Conservation (phyloP, 345 rosid genomes). For the Pistacia atlantica region DNA sequence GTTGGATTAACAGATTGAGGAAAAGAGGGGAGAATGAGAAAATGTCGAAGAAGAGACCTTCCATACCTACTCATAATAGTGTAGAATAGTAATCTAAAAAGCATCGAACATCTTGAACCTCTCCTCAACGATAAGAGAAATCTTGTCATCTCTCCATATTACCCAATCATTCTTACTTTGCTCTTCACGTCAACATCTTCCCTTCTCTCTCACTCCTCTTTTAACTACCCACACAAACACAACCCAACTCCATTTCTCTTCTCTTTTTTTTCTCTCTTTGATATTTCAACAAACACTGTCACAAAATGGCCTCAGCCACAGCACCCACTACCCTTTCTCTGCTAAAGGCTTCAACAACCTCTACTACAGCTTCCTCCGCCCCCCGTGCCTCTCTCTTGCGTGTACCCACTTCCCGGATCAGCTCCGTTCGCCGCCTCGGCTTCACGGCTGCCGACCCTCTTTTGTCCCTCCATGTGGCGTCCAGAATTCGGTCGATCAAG, state of each 20-base stretch:
- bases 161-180: constrained; percentile 35
- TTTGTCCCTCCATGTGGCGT: constrained; percentile 49
- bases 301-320: constrained; percentile 62
- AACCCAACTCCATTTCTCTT: background rate
- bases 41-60: too few relatives aligned
- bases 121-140: constrained; percentile 66
- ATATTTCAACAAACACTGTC: background rate
- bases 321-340: constrained; percentile 67
- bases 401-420: constrained; percentile 26
- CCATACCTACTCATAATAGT: background rate
- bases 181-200: constrained; percentile 45
- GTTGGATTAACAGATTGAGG: too few relatives aligned
- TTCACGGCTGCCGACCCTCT: constrained; percentile 63
- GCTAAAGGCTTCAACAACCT: constrained; percentile 49
- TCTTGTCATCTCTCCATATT: constrained; percentile 22
- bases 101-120: constrained; percentile 53
- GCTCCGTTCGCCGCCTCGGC: constrained; percentile 51
- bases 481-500: constrained; percentile 38
- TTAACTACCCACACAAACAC: constrained; percentile 1
- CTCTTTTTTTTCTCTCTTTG: background rate
- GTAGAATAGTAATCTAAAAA: background rate
- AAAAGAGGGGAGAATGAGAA: background rate
- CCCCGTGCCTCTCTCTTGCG: constrained; percentile 49
- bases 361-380: constrained; percentile 34
- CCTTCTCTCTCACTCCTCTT: constrained; percentile 17